phyloP scores from a whole-genome alignment of 2,329 filamentous ascomycete genomes.

The Aspergillus sp. region DNA sequence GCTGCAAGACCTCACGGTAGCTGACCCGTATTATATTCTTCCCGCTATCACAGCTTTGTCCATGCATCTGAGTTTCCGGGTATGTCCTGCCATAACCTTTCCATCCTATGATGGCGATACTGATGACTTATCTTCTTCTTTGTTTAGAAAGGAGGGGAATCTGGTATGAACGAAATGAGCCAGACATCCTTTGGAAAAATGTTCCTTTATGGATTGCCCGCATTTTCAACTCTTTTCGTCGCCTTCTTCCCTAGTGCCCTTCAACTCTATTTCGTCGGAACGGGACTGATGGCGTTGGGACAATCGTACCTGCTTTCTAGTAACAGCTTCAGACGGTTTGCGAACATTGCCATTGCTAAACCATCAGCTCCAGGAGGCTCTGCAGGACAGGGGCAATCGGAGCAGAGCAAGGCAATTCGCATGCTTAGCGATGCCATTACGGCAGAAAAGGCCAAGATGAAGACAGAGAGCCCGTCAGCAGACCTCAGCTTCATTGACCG shows the following conservation, averaged over 20 bases:
- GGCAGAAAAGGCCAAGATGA: background rate
- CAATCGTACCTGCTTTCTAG: conserved; percentile 46
- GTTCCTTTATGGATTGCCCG: conserved; percentile 46
- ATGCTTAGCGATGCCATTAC: background rate
- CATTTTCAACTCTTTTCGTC: conserved; percentile 51
- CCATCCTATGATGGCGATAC: background rate
- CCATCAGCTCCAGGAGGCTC: background rate
- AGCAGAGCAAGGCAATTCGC: background rate
- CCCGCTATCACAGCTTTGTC: conserved; percentile 57
- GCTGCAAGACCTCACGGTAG: conserved; percentile 70
- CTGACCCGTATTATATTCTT: conserved; percentile 74
- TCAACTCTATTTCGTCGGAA: conserved; percentile 58
- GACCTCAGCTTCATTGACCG: conserved; percentile 18
- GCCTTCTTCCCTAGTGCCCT: conserved; percentile 52
- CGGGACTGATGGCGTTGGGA: conserved; percentile 29
- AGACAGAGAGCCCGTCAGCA: background rate
- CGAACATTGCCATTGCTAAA: conserved; percentile 20
- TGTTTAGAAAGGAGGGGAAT: conserved; percentile 34
- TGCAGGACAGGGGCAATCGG: too few relatives aligned
- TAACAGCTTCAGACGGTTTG: conserved; percentile 21
- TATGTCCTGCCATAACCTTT: conserved; percentile 30
- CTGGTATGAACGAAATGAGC: conserved; percentile 28
- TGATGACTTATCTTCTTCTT: background rate
- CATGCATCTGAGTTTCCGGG: conserved; percentile 57
- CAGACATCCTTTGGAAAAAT: conserved; percentile 24